phyloP scores from a whole-genome alignment of 2,329 filamentous ascomycete genomes.

The Acarospora socialis region DNA sequence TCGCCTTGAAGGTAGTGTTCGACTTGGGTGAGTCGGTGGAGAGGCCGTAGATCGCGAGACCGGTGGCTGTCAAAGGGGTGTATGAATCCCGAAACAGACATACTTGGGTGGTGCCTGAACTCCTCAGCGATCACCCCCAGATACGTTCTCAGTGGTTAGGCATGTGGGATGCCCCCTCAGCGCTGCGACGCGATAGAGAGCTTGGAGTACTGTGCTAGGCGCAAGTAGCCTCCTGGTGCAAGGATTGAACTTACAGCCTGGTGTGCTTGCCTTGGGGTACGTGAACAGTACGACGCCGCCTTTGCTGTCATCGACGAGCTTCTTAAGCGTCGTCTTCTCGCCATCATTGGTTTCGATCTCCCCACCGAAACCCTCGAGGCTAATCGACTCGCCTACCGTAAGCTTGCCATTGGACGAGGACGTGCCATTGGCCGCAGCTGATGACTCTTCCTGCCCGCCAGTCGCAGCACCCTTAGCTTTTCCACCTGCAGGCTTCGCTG shows the following conservation, averaged over 20 bases:
- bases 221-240: no score
- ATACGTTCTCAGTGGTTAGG: not conserved
- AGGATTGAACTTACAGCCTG: constrained; percentile 58
- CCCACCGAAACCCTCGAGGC: constrained; percentile 42
- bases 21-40: constrained; percentile 77
- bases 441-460: constrained; percentile 18
- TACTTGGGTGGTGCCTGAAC: constrained; percentile 76
- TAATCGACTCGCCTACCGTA: constrained; percentile 37
- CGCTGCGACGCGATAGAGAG: no score
- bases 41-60: constrained; percentile 78
- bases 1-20: constrained; percentile 84
- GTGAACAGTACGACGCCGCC: constrained; percentile 84
- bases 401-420: constrained; percentile 14
- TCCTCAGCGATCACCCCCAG: constrained; percentile 9
- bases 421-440: constrained; percentile 11
- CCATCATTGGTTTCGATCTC: constrained; percentile 80
- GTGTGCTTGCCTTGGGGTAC: constrained; percentile 87
- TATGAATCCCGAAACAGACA: constrained; percentile 88
- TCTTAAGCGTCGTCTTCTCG: constrained; percentile 61
- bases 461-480: constrained; percentile 19
- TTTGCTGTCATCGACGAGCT: constrained; percentile 70
- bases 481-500: constrained; percentile 20
- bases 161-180: no score
- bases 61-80: constrained; percentile 57
- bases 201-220: no score